Conservation (phyloP, 208 protist genomes). For the Trypanosoma grayi region DNA sequence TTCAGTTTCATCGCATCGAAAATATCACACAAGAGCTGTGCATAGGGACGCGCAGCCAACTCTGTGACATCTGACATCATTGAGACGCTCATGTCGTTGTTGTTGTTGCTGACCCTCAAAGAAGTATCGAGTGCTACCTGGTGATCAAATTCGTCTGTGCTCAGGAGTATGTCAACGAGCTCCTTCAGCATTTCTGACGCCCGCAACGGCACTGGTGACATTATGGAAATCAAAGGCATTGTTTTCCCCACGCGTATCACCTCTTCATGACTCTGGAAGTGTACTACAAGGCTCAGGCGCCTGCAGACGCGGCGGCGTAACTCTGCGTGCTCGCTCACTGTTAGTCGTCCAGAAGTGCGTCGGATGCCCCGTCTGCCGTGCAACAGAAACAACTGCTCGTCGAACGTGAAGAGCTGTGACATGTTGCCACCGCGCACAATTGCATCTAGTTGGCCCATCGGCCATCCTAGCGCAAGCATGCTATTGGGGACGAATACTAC, state of each 20-base stretch:
- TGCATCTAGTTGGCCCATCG: conserved; percentile 47
- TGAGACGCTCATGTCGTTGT: background rate
- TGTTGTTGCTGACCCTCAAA: background rate
- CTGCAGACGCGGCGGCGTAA: conserved; percentile 57
- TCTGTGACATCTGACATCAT: background rate
- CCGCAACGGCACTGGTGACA: conserved; percentile 33
- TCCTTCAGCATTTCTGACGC: conserved; percentile 34
- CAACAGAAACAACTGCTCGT: conserved; percentile 52
- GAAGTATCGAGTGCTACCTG: background rate
- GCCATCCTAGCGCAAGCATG: conserved; percentile 44
- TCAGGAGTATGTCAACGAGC: conserved; percentile 36
- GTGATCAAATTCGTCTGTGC: conserved; percentile 1
- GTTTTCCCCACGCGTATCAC: conserved; percentile 30
- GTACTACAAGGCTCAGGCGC: conserved; percentile 56
- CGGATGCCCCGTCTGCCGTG: conserved; percentile 25
- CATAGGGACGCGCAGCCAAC: conserved; percentile 3
- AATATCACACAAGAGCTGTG: conserved; percentile 24
- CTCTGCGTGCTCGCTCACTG: conserved; percentile 39
- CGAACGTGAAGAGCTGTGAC: conserved; percentile 57
- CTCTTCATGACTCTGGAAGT: conserved; percentile 33
- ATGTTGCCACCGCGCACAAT: conserved; percentile 67
- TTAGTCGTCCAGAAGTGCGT: conserved; percentile 30
- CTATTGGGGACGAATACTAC: conserved; percentile 52
- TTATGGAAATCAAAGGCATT: conserved; percentile 43
- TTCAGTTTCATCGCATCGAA: conserved; percentile 18